Evolutionary conservation across 306 rosid genomes (phyloP).

Genomic region (Arachis stenosperma): DNA sequence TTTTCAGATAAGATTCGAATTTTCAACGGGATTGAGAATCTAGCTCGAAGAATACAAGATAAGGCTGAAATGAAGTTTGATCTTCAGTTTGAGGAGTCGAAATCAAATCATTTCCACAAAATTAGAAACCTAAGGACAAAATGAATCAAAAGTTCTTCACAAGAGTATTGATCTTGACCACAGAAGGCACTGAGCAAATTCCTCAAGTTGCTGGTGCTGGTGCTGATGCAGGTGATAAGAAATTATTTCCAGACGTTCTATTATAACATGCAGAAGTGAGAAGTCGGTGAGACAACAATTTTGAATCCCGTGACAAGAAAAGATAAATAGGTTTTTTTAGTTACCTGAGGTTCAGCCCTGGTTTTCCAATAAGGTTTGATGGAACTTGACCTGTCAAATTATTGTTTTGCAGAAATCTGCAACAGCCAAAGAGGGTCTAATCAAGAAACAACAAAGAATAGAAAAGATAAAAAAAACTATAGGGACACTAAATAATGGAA

Average conservation of each 20-base stretch:
- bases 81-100: slow-evolving; percentile 41
- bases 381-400: slow-evolving; percentile 87
- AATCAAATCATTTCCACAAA: slow-evolving; percentile 36
- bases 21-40: slow-evolving; percentile 35
- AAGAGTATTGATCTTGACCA: slow-evolving; percentile 34
- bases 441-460: slow-evolving; percentile 36
- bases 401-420: slow-evolving; percentile 88
- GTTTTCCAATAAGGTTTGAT: slow-evolving; percentile 58
- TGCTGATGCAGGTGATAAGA: slow-evolving; percentile 44
- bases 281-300: slow-evolving; percentile 37
- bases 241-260: slow-evolving; percentile 75
- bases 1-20: slow-evolving; percentile 37
- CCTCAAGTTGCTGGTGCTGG: slow-evolving; percentile 57
- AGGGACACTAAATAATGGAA: slow-evolving; percentile 7
- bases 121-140: slow-evolving; percentile 29
- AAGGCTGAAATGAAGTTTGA: slow-evolving; percentile 37
- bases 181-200: slow-evolving; percentile 24
- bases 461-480: slow-evolving; percentile 20
- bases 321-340: slow-evolving; percentile 10
- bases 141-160: slow-evolving; percentile 34
- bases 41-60: slow-evolving; percentile 30
- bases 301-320: slow-evolving; percentile 14
- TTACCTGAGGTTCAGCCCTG: slow-evolving; percentile 68
- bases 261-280: slow-evolving; percentile 45
- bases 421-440: slow-evolving; percentile 40